Base-by-base conservation (phyloP, 2,329 filamentous ascomycete species). In the Curvularia sp. region DNA sequence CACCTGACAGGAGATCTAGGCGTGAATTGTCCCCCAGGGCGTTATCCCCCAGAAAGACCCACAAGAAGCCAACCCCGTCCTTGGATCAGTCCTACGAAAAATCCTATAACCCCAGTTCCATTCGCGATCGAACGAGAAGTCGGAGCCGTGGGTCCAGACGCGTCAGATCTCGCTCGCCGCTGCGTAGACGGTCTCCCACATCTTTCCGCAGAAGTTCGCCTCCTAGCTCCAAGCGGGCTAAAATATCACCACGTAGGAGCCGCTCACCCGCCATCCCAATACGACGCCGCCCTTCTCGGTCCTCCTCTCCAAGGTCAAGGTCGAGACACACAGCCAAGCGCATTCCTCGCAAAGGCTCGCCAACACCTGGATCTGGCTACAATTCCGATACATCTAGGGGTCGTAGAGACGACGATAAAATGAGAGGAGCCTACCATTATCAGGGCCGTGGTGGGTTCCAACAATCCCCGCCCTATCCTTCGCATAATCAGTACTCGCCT, bases 401-500 rank as follows among this genome's bases (percentile, higher is more conserved):
- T n/a, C 64, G 63, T 19, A 66, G 72, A 55, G 64, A 63, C 46
- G 68, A 71, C 48, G 55, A 59, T 28, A 73, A 68, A 19, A 78
- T 78, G 75, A 76, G 74, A 34, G 74, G 74, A 12, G 66, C 71
- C 25, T 77, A 77, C 57, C 65, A 68, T 21, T 67, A 74, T 25
- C 75, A 75, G 50, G 72, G 73, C 28, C 71, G 80, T 36, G 75
- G 77, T 23, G 74, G 73, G 54, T 86, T 84, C 66, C 81, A 82
- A 23, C 82, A 84, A 46, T 87, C 87, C n/a, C 84, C 87, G 38
- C 83, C 85, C 53, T 85, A 86, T 66, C 79, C 80, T 63, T 81
- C 82, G 21, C 82, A 85, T 19, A 82, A 84, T 65, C 85, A 86
- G 64, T 83, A 82, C 45, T 89, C 87, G 18, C 86, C 88, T n/a